A percentile compares a stretch with the other conserved stretches of the same genome.
These are phyloP conservation scores for Eucalyptus polybractea DNA, from an alignment of 345 rosid species.

Conservation along the genomic window DNA sequence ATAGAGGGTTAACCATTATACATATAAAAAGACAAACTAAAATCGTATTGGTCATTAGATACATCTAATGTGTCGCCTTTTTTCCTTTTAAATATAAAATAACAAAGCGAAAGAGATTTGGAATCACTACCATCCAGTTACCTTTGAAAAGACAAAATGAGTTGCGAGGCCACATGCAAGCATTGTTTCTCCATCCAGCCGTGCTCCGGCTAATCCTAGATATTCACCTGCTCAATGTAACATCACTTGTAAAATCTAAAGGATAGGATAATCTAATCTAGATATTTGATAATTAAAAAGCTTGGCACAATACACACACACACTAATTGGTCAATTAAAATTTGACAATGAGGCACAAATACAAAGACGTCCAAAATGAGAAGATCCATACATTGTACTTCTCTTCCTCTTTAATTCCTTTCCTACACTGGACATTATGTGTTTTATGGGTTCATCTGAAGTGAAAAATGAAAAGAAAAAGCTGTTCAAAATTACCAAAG, in stretches of 20 bases:
- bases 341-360: background rate
- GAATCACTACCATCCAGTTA: background rate
- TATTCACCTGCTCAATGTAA: background rate
- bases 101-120: too few species aligned
- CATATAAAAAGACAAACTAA: background rate
- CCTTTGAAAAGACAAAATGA: slow-evolving; percentile 12
- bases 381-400: background rate
- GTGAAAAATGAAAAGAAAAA: background rate
- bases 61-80: background rate
- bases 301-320: too few species aligned
- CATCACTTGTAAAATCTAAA: background rate
- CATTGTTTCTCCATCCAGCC: slow-evolving; percentile 6
- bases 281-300: background rate
- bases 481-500: background rate
- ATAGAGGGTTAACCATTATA: background rate
- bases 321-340: background rate
- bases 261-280: background rate
- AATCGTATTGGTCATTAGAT: background rate
- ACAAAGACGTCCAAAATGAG: background rate
- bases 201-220: slow-evolving; percentile 12
- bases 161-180: slow-evolving; percentile 13
- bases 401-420: background rate
- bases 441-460: background rate
- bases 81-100: background rate
- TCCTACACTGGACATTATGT: background rate